phyloP scores from a whole-genome alignment of 257 asterid genomes.

The Capsicum baccatum region DNA sequence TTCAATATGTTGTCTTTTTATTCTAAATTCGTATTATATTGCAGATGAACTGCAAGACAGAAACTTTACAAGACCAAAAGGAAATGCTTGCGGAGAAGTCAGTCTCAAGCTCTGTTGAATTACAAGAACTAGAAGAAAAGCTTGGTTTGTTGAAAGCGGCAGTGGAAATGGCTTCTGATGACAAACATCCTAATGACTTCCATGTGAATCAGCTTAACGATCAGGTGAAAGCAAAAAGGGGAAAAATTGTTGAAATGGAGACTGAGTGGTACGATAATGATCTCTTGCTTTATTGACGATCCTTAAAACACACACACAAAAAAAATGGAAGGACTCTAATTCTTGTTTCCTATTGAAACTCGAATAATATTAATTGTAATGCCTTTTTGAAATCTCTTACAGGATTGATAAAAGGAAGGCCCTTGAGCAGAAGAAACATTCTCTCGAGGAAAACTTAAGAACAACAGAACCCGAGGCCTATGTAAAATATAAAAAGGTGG shows the following conservation, averaged over 20 bases:
- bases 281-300: background rate
- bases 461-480: slow-evolving; percentile 52
- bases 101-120: slow-evolving; percentile 40
- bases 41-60: slow-evolving; percentile 29
- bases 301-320: no score
- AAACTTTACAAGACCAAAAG: slow-evolving; percentile 34
- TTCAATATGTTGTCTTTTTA: background rate
- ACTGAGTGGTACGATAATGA: slow-evolving; percentile 56
- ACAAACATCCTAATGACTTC: slow-evolving; percentile 43
- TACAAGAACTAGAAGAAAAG: slow-evolving; percentile 46
- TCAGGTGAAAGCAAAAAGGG: slow-evolving; percentile 54
- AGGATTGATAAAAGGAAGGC: slow-evolving; percentile 53
- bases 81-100: slow-evolving; percentile 37
- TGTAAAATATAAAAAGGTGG: slow-evolving; percentile 49
- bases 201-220: slow-evolving; percentile 53
- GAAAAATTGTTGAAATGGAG: slow-evolving; percentile 52
- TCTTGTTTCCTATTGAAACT: background rate
- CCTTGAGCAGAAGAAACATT: slow-evolving; percentile 54
- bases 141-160: slow-evolving; percentile 52
- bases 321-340: no score
- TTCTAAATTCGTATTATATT: background rate
- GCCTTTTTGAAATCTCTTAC: slow-evolving; percentile 37
- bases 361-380: background rate
- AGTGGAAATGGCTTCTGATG: slow-evolving; percentile 48
- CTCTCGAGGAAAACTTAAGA: slow-evolving; percentile 48